These are phyloP conservation scores for Quercus mongolica DNA, from an alignment of 306 rosid species.

Conservation along the genomic window DNA sequence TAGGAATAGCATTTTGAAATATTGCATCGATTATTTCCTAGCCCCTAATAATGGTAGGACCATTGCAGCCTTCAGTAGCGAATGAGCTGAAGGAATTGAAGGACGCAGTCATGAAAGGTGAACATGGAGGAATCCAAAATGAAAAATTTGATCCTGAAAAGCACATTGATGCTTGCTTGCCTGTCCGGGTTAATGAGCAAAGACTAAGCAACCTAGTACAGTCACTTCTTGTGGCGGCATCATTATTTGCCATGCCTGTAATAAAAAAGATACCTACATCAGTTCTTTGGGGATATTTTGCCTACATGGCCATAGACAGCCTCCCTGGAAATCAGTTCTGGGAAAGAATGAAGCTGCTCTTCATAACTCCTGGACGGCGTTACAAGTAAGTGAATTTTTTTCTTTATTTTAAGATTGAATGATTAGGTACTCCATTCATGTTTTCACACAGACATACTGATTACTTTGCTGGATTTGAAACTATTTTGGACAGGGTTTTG, in stretches of 20 bases:
- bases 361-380: conserved; percentile 55
- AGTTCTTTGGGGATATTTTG: conserved; percentile 89
- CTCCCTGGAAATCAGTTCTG: conserved; percentile 94
- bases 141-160: conserved; percentile 69
- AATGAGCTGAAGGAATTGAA: conserved; percentile 75
- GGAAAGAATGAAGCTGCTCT: conserved; percentile 71
- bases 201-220: conserved; percentile 85
- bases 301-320: conserved; percentile 93
- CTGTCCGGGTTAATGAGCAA: conserved; percentile 86
- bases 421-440: neutral
- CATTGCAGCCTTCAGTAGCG: conserved; percentile 46
- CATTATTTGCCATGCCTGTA: conserved; percentile 67
- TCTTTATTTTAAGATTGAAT: neutral
- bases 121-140: conserved; percentile 11
- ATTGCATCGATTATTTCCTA: neutral
- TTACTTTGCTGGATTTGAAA: neutral
- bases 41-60: conserved; percentile 11
- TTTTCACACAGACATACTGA: neutral
- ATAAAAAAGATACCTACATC: conserved; percentile 80
- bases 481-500: conserved; percentile 48
- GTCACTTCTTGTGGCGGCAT: conserved; percentile 69
- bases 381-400: conserved; percentile 56
- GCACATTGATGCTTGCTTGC: conserved; percentile 72
- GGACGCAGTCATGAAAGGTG: conserved; percentile 41
- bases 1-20: neutral